A percentile compares a stretch with the other conserved stretches of the same genome.
phyloP scores from a whole-genome alignment of 176 grass and related monocot species.

The Oryza brachyantha region DNA sequence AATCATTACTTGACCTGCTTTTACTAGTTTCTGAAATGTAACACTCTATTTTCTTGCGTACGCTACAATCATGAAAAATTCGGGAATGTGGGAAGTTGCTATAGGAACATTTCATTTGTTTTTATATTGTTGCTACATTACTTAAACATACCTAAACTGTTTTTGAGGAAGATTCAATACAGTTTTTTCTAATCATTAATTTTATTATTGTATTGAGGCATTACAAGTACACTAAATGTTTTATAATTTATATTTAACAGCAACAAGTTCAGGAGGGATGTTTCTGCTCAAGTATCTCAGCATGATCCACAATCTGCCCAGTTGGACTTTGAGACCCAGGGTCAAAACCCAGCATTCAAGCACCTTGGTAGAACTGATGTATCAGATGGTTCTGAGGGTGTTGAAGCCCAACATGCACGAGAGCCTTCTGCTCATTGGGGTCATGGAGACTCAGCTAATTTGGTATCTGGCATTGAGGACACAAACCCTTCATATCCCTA shows the following conservation, averaged over 20 bases:
- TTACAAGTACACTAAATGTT: background rate
- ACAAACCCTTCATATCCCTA: constrained; percentile 58
- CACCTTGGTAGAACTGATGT: constrained; percentile 38
- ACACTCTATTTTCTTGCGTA: background rate
- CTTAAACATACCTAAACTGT: constrained; percentile 1
- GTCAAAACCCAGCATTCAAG: constrained; percentile 55
- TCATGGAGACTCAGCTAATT: constrained; percentile 53
- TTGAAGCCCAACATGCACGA: constrained; percentile 33
- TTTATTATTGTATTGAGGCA: constrained; percentile 4
- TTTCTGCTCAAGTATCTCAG: constrained; percentile 48
- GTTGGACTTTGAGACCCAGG: constrained; percentile 40
- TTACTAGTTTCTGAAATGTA: background rate
- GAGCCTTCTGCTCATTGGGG: constrained; percentile 67
- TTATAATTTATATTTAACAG: constrained; percentile 24
- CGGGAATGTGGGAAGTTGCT: background rate
- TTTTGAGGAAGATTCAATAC: constrained; percentile 8
- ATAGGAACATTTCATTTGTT: background rate
- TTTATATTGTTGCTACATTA: constrained; percentile 10
- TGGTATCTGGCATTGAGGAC: constrained; percentile 58
- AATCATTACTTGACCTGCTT: background rate
- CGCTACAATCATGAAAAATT: background rate
- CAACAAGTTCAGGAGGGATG: constrained; percentile 36
- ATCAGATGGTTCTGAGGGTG: constrained; percentile 47
- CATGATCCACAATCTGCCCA: constrained; percentile 26
- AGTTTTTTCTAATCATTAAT: background rate